Base-by-base conservation (phyloP, 176 grass and related monocot genomes). In the Poa annua region DNA sequence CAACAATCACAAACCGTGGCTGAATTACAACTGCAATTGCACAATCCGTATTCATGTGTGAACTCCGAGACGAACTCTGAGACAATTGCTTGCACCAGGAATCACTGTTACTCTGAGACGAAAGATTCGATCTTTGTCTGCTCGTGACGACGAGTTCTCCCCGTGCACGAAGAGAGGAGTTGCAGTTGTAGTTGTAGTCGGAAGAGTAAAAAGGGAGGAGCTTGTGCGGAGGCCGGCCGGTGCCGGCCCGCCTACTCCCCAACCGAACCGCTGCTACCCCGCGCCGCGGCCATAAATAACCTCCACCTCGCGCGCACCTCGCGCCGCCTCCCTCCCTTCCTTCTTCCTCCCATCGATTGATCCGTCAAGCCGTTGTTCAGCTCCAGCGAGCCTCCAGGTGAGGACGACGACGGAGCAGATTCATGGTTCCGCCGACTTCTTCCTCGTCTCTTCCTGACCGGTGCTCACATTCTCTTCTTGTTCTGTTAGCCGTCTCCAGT, bases 201-300 rank as follows among this genome's bases (percentile, higher is more conserved):
- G 39, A 41, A 39, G 6, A 39, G 38, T 41, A 41, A 41, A 41
- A 8, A 8, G 2, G 7, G 8, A 41, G 8, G 68, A 48, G 70
- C 50, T 74, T 8, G 70, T 17, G 70, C 32, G 2, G 44, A 26
- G 70, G 44, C 70, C 70, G 44, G 70, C 44, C 39, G n/a, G 66
- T 44, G 11, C 10, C 42, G 22, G 38, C 2, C 68, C 2, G 69
- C 42, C 80, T 77, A 81, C 84, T 84, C 79, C 51, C 78, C 63
- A 59, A 87, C 84, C 64, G 73, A 89, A 80, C 38, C 16, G 26
- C 70, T 41, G 84, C 72, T 51, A 74, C 44, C 70, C 70, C 25
- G 60, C 39, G 17, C 69, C 24, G 34, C 84, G 77, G 72, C 87
- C 84, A 92, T 89, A 92, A 92, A 89, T 92, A 89, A 82, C 64